Percentiles rank a stretch among this genome's conserved stretches.
phyloP scores from a whole-genome alignment of 345 rosid species.

The Reutealis trisperma region DNA sequence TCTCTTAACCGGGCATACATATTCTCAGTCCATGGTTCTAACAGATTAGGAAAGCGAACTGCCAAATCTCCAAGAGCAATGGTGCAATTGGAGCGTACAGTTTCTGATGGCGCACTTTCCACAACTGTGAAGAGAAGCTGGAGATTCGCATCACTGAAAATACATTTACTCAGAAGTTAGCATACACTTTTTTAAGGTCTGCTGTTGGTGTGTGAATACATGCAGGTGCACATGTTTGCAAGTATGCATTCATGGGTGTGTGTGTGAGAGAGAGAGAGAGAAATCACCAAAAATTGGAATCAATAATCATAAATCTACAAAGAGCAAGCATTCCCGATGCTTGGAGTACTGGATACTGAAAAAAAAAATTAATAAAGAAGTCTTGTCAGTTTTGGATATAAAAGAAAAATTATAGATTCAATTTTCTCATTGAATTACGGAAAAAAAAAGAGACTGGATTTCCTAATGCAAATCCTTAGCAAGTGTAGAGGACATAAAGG shows the following conservation, averaged over 20 bases:
- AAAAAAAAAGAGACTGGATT: slow-evolving; percentile 19
- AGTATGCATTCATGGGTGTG: not conserved
- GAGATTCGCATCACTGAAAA: slow-evolving; percentile 81
- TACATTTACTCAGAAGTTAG: slow-evolving; percentile 28
- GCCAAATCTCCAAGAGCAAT: slow-evolving; percentile 97
- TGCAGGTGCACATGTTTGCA: not conserved
- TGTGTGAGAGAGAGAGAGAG: slow-evolving; percentile 12
- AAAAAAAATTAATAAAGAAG: not conserved
- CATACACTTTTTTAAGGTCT: not conserved
- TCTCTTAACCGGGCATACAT: slow-evolving; percentile 84
- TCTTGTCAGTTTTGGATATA: slow-evolving; percentile 8
- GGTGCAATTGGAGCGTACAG: slow-evolving; percentile 93
- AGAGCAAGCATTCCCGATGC: slow-evolving; percentile 97
- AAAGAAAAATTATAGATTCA: not conserved
- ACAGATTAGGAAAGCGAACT: slow-evolving; percentile 89
- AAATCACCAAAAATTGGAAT: slow-evolving; percentile 77
- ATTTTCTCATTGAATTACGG: slow-evolving; percentile 14
- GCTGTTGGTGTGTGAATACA: not conserved
- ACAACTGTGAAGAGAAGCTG: slow-evolving; percentile 97
- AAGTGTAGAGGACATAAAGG: not conserved
- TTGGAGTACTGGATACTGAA: slow-evolving; percentile 77
- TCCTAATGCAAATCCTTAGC: not conserved
- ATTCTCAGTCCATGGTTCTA: slow-evolving; percentile 98
- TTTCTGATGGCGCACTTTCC: slow-evolving; percentile 88
- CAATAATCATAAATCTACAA: slow-evolving; percentile 90